Evolutionary conservation across 768 basidiomycete species (phyloP).

Genomic region (Leccinum truebloodii): DNA sequence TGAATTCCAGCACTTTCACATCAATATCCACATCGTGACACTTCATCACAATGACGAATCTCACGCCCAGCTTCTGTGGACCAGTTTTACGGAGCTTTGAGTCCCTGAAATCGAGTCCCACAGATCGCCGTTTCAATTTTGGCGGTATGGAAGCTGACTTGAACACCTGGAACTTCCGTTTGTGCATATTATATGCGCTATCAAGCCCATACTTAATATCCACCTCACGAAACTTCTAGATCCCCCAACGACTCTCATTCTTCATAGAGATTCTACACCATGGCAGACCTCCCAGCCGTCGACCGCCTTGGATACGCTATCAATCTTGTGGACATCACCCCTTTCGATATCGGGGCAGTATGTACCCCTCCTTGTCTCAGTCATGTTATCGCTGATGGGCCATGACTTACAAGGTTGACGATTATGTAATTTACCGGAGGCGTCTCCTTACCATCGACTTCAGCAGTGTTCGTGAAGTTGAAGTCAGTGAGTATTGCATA

Average conservation of each 20-base stretch:
- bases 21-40: too few relatives aligned
- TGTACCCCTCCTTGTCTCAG: not conserved
- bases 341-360: conserved; percentile 9
- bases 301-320: conserved; percentile 11
- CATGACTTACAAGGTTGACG: not conserved
- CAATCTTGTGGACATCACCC: conserved; percentile 5
- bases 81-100: too few relatives aligned
- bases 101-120: too few relatives aligned
- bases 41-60: too few relatives aligned
- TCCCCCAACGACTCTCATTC: not conserved
- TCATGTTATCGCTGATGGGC: not conserved
- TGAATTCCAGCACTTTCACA: too few relatives aligned
- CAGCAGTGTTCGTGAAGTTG: not conserved
- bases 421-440: not conserved
- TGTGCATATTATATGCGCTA: not conserved
- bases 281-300: conserved; percentile 4
- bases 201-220: not conserved
- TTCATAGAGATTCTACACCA: not conserved
- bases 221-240: not conserved
- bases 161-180: too few relatives aligned
- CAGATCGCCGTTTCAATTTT: too few relatives aligned
- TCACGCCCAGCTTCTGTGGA: too few relatives aligned
- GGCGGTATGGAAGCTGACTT: too few relatives aligned
- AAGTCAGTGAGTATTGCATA: not conserved
- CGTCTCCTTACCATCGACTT: not conserved